phyloP scores from a whole-genome alignment of 2,329 filamentous ascomycete species.

The Myriosclerotinia scirpicola region DNA sequence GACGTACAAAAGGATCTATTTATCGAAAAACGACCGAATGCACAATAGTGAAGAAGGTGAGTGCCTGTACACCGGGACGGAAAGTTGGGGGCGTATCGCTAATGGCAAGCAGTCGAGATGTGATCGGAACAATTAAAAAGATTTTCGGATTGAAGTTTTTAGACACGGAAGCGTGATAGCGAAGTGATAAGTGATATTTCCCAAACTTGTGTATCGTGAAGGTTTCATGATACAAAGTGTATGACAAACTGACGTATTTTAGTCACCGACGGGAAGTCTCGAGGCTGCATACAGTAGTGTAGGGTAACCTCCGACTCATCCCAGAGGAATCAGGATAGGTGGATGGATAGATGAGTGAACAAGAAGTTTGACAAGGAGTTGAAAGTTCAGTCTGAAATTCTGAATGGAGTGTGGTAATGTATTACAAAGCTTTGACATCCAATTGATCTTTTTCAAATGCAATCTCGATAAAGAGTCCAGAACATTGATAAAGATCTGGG shows the following conservation, averaged over 20 bases:
- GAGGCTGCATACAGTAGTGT: slow-evolving; percentile 13
- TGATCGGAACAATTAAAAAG: not conserved
- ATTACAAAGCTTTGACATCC: not conserved
- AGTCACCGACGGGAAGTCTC: not conserved
- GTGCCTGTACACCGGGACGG: not conserved
- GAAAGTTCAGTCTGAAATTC: too few species aligned
- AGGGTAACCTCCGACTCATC: not conserved
- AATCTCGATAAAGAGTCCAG: slow-evolving; percentile 3
- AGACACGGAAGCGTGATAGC: slow-evolving; percentile 2
- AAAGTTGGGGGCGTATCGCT: not conserved
- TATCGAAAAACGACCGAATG: slow-evolving; percentile 7
- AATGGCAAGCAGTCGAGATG: not conserved
- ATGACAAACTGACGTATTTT: slow-evolving; percentile 12
- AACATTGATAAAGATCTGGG: not conserved
- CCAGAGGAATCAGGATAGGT: not conserved
- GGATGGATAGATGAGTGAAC: slow-evolving; percentile 9
- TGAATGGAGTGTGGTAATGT: not conserved
- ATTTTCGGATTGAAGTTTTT: not conserved
- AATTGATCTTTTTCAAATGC: not conserved
- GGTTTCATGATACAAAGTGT: not conserved
- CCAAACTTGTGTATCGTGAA: not conserved
- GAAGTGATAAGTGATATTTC: slow-evolving; percentile 1
- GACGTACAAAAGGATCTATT: slow-evolving; percentile 7
- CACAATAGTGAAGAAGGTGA: not conserved
- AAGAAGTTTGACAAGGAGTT: not conserved